Evolutionary conservation across 345 rosid species (phyloP).

Genomic region (Durio zibethinus): DNA sequence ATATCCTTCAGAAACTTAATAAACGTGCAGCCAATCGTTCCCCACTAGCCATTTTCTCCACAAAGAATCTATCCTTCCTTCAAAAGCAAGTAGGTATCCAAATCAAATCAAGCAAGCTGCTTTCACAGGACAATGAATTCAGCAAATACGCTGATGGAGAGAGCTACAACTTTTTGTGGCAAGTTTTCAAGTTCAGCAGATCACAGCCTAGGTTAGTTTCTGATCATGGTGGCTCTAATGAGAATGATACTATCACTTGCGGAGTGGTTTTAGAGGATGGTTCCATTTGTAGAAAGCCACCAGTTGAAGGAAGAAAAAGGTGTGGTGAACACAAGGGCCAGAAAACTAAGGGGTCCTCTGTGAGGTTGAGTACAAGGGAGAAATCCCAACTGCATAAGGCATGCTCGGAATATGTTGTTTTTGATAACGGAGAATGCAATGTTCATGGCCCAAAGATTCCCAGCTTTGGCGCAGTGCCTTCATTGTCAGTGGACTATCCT

Average conservation of each 20-base stretch:
- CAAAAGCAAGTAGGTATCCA: conserved; percentile 52
- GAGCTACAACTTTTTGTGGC: conserved; percentile 26
- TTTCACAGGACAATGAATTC: conserved; percentile 26
- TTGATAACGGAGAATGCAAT: background rate
- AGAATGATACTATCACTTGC: conserved; percentile 18
- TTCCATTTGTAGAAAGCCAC: conserved; percentile 13
- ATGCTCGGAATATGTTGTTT: background rate
- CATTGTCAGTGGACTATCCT: conserved; percentile 3
- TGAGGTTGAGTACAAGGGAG: background rate
- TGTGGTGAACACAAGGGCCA: conserved; percentile 21
- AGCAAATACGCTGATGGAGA: conserved; percentile 29
- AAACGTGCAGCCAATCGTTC: conserved; percentile 32
- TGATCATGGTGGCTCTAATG: conserved; percentile 8
- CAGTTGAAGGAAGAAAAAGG: conserved; percentile 14
- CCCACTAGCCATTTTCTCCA: conserved; percentile 28
- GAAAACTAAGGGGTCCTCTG: conserved; percentile 10
- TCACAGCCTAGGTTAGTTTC: conserved; percentile 51
- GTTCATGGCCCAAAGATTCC: background rate
- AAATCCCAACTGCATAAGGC: background rate
- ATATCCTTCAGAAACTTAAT: conserved; percentile 50
- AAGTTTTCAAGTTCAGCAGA: conserved; percentile 48
- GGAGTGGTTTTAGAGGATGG: conserved; percentile 18
- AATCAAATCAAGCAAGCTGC: conserved; percentile 46
- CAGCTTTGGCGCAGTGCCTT: background rate
- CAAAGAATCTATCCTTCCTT: conserved; percentile 34